These are phyloP conservation scores for Carpinus fangiana DNA, from an alignment of 306 rosid genomes.

Conservation along the genomic window DNA sequence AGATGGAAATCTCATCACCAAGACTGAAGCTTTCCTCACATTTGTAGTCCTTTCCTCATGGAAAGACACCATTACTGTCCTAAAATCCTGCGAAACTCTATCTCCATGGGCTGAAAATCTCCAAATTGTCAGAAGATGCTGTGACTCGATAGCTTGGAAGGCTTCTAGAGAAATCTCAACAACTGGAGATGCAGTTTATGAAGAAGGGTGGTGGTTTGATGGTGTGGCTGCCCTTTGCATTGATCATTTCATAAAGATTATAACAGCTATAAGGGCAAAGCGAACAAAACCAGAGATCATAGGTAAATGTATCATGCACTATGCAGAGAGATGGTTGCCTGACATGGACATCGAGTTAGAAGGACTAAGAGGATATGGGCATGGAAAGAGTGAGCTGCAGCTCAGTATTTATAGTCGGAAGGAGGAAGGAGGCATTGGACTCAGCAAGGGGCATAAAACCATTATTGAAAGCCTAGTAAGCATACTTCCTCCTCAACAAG, in stretches of 20 bases:
- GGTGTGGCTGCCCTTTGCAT: constrained; percentile 55
- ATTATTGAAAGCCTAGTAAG: constrained; percentile 78
- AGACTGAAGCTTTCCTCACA: constrained; percentile 90
- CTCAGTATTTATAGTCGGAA: constrained; percentile 56
- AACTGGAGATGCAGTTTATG: constrained; percentile 33
- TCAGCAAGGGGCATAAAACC: constrained; percentile 66
- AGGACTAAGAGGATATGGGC: constrained; percentile 69
- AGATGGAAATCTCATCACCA: constrained; percentile 78
- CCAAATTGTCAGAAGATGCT: constrained; percentile 89
- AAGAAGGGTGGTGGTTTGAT: constrained; percentile 71
- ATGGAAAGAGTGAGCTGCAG: constrained; percentile 59
- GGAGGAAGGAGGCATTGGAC: constrained; percentile 46
- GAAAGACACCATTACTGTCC: constrained; percentile 81
- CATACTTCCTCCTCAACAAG: constrained; percentile 73
- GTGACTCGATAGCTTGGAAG: constrained; percentile 90
- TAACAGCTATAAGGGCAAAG: constrained; percentile 67
- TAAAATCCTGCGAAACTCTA: constrained; percentile 70
- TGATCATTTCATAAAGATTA: constrained; percentile 68
- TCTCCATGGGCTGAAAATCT: constrained; percentile 95
- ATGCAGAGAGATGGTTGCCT: constrained; percentile 74
- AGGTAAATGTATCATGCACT: constrained; percentile 74
- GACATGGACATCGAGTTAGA: constrained; percentile 67
- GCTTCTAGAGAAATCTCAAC: constrained; percentile 53
- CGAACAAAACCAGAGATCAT: constrained; percentile 61
- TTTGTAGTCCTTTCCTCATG: constrained; percentile 83